These are phyloP conservation scores for Beauveria scarabaeidicola DNA, from an alignment of 2,329 filamentous ascomycete species.

Conservation along the genomic window DNA sequence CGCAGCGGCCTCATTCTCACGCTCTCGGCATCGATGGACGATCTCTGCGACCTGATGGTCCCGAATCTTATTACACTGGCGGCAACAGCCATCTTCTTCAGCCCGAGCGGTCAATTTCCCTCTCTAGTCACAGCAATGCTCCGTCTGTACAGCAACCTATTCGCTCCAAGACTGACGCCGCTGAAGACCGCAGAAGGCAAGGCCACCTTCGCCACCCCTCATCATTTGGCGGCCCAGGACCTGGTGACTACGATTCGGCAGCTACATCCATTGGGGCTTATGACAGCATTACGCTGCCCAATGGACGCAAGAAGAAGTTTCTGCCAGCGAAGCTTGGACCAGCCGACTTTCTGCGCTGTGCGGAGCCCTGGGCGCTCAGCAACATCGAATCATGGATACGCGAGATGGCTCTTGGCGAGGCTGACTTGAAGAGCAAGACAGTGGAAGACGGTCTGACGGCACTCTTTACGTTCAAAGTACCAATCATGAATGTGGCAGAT, in stretches of 20 bases:
- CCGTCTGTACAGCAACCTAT: constrained; percentile 74
- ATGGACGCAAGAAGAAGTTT: constrained; percentile 72
- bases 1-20: constrained; percentile 40
- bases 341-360: constrained; percentile 74
- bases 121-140: constrained; percentile 73
- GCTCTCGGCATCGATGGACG: constrained; percentile 40
- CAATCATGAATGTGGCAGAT: constrained; percentile 97
- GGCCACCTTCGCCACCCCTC: constrained; percentile 42
- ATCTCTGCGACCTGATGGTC: constrained; percentile 29
- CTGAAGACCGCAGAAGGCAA: constrained; percentile 54
- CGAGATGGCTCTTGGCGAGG: constrained; percentile 82
- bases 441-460: constrained; percentile 82
- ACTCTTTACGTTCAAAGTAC: constrained; percentile 88
- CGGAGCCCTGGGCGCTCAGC: constrained; percentile 88
- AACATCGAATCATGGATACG: constrained; percentile 81
- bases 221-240: constrained; percentile 41
- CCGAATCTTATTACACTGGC: constrained; percentile 41
- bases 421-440: constrained; percentile 74
- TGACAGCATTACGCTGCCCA: constrained; percentile 77
- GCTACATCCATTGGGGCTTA: constrained; percentile 52
- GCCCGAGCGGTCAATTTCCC: constrained; percentile 67
- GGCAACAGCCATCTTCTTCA: constrained; percentile 29
- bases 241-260: constrained; percentile 50
- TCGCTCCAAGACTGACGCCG: constrained; percentile 88
- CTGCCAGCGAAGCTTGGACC: constrained; percentile 74